phyloP scores from a whole-genome alignment of 805 yeast genomes.

The Sugiyamaella valdiviana region DNA sequence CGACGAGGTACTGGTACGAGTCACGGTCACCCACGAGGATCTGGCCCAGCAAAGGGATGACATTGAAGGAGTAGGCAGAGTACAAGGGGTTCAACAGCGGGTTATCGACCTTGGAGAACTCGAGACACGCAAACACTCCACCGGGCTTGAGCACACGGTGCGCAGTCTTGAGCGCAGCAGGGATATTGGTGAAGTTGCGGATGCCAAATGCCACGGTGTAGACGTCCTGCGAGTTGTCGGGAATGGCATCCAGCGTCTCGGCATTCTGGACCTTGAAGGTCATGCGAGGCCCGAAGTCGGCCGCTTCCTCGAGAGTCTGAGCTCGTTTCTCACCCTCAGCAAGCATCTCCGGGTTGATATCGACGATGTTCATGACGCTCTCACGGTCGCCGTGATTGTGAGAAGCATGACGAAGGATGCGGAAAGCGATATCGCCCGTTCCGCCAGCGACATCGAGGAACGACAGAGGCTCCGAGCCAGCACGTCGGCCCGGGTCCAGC shows the following conservation, averaged over 20 bases:
- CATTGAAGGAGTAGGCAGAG: slow-evolving; percentile 81
- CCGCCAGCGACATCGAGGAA: slow-evolving; percentile 98
- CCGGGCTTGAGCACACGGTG: slow-evolving; percentile 95
- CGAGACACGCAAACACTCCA: slow-evolving; percentile 94
- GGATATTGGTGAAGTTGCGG: slow-evolving; percentile 91
- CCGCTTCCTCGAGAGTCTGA: slow-evolving; percentile 40
- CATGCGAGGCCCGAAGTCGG: slow-evolving; percentile 60
- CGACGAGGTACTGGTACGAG: slow-evolving; percentile 93
- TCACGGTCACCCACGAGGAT: slow-evolving; percentile 92
- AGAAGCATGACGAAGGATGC: slow-evolving; percentile 87
- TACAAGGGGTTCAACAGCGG: slow-evolving; percentile 67
- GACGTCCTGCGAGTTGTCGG: slow-evolving; percentile 83
- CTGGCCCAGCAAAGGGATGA: slow-evolving; percentile 92
- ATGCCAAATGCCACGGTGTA: slow-evolving; percentile 97
- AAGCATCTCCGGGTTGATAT: slow-evolving; percentile 94
- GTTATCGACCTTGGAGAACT: slow-evolving; percentile 86
- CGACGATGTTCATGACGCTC: slow-evolving; percentile 84
- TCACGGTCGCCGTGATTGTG: slow-evolving; percentile 63
- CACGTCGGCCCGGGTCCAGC: slow-evolving; percentile 89
- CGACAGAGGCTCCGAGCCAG: slow-evolving; percentile 74
- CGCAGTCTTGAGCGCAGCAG: slow-evolving; percentile 91
- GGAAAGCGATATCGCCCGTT: slow-evolving; percentile 96
- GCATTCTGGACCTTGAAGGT: slow-evolving; percentile 87
- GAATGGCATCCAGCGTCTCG: slow-evolving; percentile 75
- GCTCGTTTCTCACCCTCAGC: slow-evolving; percentile 83